Conservation (phyloP, 169 alveolate species). For the Cryptosporidium viatorum region DNA sequence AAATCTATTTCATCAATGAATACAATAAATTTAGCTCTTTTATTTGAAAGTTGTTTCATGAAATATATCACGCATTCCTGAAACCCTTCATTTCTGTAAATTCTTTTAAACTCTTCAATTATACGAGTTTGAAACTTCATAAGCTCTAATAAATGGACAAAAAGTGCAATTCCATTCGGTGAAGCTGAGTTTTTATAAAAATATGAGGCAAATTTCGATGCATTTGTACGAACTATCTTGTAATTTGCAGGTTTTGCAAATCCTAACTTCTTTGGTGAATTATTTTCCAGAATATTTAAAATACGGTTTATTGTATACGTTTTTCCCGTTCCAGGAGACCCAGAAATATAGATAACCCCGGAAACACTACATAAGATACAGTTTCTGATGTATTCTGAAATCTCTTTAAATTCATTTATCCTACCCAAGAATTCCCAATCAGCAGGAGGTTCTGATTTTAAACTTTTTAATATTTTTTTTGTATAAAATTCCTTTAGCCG, state of each 20-base stretch:
- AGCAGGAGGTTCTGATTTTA: conserved; percentile 39
- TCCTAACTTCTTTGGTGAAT: conserved; percentile 1
- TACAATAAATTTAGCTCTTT: conserved; percentile 13
- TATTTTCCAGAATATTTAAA: conserved; percentile 23
- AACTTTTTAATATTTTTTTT: conserved; percentile 21
- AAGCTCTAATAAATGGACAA: neutral
- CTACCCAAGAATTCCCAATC: conserved; percentile 45
- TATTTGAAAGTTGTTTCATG: conserved; percentile 13
- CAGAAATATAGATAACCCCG: conserved; percentile 47
- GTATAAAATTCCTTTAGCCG: neutral
- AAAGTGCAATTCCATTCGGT: neutral
- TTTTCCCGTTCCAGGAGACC: conserved; percentile 75
- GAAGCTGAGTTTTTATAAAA: neutral
- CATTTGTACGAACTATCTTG: conserved; percentile 41
- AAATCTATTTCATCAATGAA: conserved; percentile 68
- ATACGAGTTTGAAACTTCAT: conserved; percentile 26
- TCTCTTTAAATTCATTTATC: conserved; percentile 26
- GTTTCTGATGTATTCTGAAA: neutral
- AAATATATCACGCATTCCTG: conserved; percentile 25
- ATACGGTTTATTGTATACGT: conserved; percentile 37
- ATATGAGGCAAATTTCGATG: conserved; percentile 50
- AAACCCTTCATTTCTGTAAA: conserved; percentile 15
- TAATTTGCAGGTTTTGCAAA: conserved; percentile 13
- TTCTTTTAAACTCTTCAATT: conserved; percentile 42
- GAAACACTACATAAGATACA: neutral